Percentiles rank a stretch among this genome's conserved stretches.
phyloP scores from a whole-genome alignment of 2,329 filamentous ascomycete species.

The Xylaria digitata region DNA sequence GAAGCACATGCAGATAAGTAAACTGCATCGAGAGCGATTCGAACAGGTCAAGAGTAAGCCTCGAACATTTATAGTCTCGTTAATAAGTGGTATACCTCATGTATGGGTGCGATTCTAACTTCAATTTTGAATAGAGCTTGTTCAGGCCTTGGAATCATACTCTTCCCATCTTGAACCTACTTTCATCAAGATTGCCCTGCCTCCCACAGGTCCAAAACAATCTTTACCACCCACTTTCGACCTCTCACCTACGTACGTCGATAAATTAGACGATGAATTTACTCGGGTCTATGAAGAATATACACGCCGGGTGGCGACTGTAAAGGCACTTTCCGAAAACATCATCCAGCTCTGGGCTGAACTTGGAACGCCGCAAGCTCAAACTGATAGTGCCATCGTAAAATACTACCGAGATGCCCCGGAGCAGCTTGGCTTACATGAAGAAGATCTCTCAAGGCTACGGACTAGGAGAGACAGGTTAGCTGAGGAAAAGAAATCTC shows the following conservation, averaged over 20 bases:
- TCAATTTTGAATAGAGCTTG: slow-evolving; percentile 73
- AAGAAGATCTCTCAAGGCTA: slow-evolving; percentile 82
- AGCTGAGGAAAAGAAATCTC: slow-evolving; percentile 85
- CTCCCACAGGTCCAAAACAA: slow-evolving; percentile 81
- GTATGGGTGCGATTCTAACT: slow-evolving; percentile 31
- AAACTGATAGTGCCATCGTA: slow-evolving; percentile 88
- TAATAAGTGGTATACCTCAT: background rate
- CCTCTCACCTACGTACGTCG: slow-evolving; percentile 89
- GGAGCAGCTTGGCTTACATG: slow-evolving; percentile 92
- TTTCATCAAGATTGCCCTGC: slow-evolving; percentile 86
- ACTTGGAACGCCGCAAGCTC: slow-evolving; percentile 90
- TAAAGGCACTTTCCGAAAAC: slow-evolving; percentile 80
- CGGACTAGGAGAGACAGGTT: slow-evolving; percentile 82
- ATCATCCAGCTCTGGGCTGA: slow-evolving; percentile 97
- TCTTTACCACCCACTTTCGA: slow-evolving; percentile 87
- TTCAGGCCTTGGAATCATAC: slow-evolving; percentile 93
- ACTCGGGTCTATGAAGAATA: slow-evolving; percentile 97
- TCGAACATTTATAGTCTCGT: slow-evolving; percentile 30
- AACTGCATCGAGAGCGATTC: slow-evolving; percentile 88
- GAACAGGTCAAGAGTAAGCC: slow-evolving; percentile 91
- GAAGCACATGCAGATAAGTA: slow-evolving; percentile 83
- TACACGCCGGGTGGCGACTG: slow-evolving; percentile 79
- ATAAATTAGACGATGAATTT: slow-evolving; percentile 89
- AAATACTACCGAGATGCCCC: slow-evolving; percentile 90
- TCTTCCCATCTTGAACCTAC: slow-evolving; percentile 92